Conservation (phyloP, 2,329 filamentous ascomycete genomes). For the Aspergillus calidoustus region DNA sequence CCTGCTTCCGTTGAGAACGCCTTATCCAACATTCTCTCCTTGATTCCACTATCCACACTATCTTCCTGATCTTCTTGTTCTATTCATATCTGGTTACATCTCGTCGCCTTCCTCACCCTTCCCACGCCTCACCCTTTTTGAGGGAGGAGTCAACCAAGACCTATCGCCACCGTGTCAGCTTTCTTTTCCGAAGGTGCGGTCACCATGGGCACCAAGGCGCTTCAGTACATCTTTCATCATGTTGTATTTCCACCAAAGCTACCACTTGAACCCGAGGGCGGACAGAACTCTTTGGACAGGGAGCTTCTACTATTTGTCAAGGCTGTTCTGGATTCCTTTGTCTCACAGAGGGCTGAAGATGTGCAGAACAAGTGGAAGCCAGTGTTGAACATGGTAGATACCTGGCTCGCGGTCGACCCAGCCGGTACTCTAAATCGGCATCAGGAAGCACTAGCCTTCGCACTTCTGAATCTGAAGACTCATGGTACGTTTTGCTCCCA, state of each 20-base stretch:
- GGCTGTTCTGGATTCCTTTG: background rate
- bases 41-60: too few relatives aligned
- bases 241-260: constrained; percentile 6
- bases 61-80: too few relatives aligned
- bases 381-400: background rate
- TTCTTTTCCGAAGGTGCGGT: background rate
- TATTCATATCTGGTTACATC: too few relatives aligned
- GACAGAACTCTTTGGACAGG: background rate
- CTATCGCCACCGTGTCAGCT: background rate
- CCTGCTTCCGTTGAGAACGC: too few relatives aligned
- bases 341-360: background rate
- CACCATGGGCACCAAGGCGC: background rate
- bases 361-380: background rate
- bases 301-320: background rate
- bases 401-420: background rate
- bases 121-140: too few relatives aligned
- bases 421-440: background rate
- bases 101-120: too few relatives aligned
- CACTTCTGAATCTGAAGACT: background rate
- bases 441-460: background rate
- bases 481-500: background rate
- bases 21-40: too few relatives aligned
- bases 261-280: background rate
- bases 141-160: background rate
- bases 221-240: constrained; percentile 8